Evolutionary conservation across 352 stramenopile genomes (phyloP), one percentile per base, ranked within the genome.

Genomic region (Phytophthora nicotianae): DNA sequence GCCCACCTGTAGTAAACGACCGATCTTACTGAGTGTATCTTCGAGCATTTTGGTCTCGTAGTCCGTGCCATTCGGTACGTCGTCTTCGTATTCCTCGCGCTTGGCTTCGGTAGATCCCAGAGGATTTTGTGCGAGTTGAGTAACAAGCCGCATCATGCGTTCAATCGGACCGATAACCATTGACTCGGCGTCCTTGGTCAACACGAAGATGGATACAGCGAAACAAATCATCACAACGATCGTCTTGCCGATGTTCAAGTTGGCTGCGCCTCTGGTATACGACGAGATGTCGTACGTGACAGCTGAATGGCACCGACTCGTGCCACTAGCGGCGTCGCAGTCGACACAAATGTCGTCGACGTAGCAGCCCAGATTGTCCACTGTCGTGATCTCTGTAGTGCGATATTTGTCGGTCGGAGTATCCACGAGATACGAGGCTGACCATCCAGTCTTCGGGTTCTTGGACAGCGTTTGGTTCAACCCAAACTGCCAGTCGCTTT

Each of bases 141-240:
- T 91, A 9, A 90, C 79, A 10, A 91, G 71, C 2, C 89, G 80
- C 70, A 98, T 97, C 92, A 99, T 98, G 5, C 95, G 83, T 68
- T 99, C 96, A 55, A 99, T 99, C 1, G 96, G 97, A 5, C 88
- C 84, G 66, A 99, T 98, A 35, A 99, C 94, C 69, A 99, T 95
- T 21, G 82, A 70, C 58, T 98, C 94, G 2, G 97, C 94, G 56
- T 99, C 96, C 58, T 83, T 88, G 4, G 90, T 97, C 50, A 99
- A 90, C n/a, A 97, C 83, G 35, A 96, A 86, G 49, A 97, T 95
- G 21, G 90, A 93, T 6, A 96, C 81, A 20, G 79, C 80, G 42
- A 98, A 88, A 37, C 97, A 95, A 49, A 98, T 88, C 65, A 97
- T 96, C 40, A 97, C 86, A 1, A 97, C 72, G 4, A 96, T 68